Conservation (phyloP, 345 rosid species). For the Camelina hispida region DNA sequence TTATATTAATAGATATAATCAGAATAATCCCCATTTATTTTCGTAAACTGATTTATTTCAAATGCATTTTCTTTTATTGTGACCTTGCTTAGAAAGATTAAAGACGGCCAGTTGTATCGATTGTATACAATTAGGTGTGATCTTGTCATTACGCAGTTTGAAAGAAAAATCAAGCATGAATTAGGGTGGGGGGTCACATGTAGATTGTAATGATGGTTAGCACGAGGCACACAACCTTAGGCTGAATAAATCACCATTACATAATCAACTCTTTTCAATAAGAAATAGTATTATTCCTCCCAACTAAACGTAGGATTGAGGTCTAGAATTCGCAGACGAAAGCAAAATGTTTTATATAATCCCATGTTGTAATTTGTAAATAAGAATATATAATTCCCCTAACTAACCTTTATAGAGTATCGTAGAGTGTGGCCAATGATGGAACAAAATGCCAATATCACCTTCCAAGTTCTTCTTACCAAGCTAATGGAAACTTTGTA, state of each 20-base stretch:
- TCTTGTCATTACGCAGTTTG: slow-evolving; percentile 31
- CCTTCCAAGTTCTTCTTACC: not conserved
- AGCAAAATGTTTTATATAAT: slow-evolving; percentile 38
- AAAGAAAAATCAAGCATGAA: not conserved
- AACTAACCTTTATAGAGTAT: slow-evolving; percentile 22
- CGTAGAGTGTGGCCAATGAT: slow-evolving; percentile 34
- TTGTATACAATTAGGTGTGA: slow-evolving; percentile 25
- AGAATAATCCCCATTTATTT: too few relatives aligned
- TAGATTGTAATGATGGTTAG: slow-evolving; percentile 39
- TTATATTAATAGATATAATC: not conserved
- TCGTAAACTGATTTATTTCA: not conserved
- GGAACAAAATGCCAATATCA: slow-evolving; percentile 37
- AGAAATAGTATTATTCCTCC: not conserved
- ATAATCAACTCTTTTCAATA: slow-evolving; percentile 1
- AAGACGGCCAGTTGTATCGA: slow-evolving; percentile 10
- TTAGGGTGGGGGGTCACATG: slow-evolving; percentile 25
- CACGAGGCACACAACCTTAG: slow-evolving; percentile 36
- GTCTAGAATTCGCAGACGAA: slow-evolving; percentile 40
- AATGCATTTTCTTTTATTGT: not conserved
- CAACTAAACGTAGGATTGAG: slow-evolving; percentile 37
- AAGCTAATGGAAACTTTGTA: not conserved
- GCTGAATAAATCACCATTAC: slow-evolving; percentile 24
- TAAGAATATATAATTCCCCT: not conserved
- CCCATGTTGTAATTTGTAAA: not conserved
- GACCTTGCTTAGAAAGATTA: not conserved